These are phyloP conservation scores for Sporisorium iseilematis-ciliati DNA, from an alignment of 1,284 basidiomycete genomes.

Conservation along the genomic window DNA sequence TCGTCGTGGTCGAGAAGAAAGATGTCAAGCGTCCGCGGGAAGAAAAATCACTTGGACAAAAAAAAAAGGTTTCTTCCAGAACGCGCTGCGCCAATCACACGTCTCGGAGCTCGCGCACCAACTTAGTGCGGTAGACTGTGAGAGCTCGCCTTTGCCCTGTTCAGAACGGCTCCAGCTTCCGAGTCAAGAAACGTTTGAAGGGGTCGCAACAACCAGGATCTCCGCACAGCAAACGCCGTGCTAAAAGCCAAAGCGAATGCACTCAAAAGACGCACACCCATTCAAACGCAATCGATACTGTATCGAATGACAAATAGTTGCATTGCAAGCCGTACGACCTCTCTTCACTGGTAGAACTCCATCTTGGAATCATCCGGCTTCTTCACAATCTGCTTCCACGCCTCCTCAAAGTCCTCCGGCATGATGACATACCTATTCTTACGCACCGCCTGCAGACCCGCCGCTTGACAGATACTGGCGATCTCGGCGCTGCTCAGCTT, in stretches of 20 bases:
- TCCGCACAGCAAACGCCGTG: no score
- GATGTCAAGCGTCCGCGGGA: neutral
- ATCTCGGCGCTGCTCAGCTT: slow-evolving; percentile 96
- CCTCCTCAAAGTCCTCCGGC: slow-evolving; percentile 90
- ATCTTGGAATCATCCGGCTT: slow-evolving; percentile 66
- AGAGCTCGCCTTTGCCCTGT: no score
- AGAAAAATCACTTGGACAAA: slow-evolving; percentile 3
- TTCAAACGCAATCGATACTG: neutral
- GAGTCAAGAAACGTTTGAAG: no score
- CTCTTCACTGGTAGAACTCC: slow-evolving; percentile 65
- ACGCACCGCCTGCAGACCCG: slow-evolving; percentile 96
- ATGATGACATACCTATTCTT: slow-evolving; percentile 98
- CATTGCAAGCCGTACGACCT: slow-evolving; percentile 15
- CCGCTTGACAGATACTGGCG: slow-evolving; percentile 93
- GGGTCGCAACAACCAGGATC: no score
- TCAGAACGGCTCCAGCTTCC: no score
- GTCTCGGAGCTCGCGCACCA: neutral
- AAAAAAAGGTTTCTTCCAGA: slow-evolving; percentile 3
- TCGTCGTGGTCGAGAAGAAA: slow-evolving; percentile 19
- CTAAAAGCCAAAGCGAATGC: neutral
- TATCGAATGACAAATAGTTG: slow-evolving; percentile 9
- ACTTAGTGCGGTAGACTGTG: no score
- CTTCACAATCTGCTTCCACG: slow-evolving; percentile 69
- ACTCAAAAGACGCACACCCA: neutral
- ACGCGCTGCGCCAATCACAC: slow-evolving; percentile 18